Evolutionary conservation across 495 filamentous ascomycete genomes (phyloP).

Genomic region (Podospora pseudocomata): DNA sequence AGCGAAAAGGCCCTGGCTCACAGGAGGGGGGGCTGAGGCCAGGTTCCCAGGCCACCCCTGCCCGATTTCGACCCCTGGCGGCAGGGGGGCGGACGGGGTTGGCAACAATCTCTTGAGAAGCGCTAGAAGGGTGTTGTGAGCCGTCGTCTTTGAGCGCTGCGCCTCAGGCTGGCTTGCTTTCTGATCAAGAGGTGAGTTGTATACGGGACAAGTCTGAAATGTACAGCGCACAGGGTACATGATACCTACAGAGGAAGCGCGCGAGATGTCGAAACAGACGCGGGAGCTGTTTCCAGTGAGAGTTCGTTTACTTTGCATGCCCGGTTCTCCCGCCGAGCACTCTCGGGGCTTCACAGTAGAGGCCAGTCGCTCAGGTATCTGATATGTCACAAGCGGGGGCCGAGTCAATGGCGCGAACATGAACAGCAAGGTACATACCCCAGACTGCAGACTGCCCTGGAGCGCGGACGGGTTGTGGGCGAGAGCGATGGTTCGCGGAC

Average conservation of each 20-base stretch:
- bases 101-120: not conserved
- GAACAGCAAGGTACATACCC: not conserved
- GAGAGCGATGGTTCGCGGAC: not conserved
- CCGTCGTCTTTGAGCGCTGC: not conserved
- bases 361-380: not conserved
- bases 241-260: not conserved
- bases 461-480: not conserved
- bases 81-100: not conserved
- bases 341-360: not conserved
- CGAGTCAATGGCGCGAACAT: not conserved
- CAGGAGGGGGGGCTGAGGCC: conserved; percentile 6
- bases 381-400: not conserved
- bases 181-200: not conserved
- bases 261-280: not conserved
- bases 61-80: not conserved
- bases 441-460: not conserved
- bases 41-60: not conserved
- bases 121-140: not conserved
- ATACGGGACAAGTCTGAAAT: not conserved
- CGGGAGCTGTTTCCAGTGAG: not conserved
- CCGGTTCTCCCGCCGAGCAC: not conserved
- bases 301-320: not conserved
- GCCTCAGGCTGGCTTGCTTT: not conserved
- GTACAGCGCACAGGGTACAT: not conserved
- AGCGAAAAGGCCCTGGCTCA: not conserved